Conservation (phyloP, 2,329 filamentous ascomycete genomes). For the Neonectria ditissima region DNA sequence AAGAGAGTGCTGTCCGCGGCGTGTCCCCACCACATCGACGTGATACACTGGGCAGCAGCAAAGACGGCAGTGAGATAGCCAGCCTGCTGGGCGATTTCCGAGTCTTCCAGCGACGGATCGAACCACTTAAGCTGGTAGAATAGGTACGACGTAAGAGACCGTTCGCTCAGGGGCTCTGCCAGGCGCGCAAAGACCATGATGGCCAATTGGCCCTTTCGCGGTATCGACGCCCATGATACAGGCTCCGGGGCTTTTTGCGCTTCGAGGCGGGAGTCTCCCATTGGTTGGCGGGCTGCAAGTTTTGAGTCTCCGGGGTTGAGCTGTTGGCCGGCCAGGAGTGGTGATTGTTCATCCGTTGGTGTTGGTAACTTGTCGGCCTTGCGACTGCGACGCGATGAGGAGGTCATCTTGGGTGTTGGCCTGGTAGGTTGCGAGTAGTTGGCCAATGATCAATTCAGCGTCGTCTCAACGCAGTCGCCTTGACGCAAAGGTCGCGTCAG, state of each 20-base stretch:
- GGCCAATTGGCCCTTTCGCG: constrained; percentile 41
- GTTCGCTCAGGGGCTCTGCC: constrained; percentile 45
- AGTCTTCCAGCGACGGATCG: constrained; percentile 3
- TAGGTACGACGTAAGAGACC: constrained; percentile 34
- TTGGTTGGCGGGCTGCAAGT: neutral
- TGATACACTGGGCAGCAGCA: constrained; percentile 37
- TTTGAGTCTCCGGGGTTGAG: neutral
- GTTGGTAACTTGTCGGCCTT: neutral
- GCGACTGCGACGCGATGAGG: neutral
- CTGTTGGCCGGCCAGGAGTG: neutral
- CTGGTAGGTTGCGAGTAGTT: too few species aligned
- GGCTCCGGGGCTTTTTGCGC: neutral
- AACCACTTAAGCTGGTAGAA: constrained; percentile 36
- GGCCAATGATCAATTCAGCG: too few species aligned
- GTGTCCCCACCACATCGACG: constrained; percentile 35
- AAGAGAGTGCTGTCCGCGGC: constrained; percentile 30
- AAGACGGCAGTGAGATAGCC: constrained; percentile 37
- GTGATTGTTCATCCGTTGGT: neutral
- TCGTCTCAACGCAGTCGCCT: too few species aligned
- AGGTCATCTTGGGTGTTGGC: neutral
- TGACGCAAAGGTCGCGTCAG: too few species aligned
- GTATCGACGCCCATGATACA: constrained; percentile 33
- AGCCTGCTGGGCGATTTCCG: constrained; percentile 33
- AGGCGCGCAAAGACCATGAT: constrained; percentile 43
- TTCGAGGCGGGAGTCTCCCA: neutral